These are phyloP conservation scores for Coemansia sp. DNA, from an alignment of 192 early-diverging fungal genomes.

Conservation along the genomic window DNA sequence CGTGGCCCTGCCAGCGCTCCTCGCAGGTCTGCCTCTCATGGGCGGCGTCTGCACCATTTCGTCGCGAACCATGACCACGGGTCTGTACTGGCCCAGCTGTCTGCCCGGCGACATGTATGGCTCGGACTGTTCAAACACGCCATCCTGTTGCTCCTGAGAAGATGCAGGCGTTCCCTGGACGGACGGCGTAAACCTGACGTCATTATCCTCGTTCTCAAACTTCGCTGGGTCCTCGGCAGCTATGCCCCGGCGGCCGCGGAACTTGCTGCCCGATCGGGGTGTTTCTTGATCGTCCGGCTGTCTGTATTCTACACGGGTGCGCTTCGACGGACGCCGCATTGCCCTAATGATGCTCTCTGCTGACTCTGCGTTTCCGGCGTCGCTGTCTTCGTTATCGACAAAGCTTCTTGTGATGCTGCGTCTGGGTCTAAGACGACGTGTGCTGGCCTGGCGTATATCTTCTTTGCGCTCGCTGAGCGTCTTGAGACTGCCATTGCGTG, in stretches of 20 bases:
- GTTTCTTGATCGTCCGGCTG: background rate
- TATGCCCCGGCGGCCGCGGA: slow-evolving; percentile 46
- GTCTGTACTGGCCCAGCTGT: slow-evolving; percentile 39
- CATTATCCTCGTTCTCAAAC: slow-evolving; percentile 1
- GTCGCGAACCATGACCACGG: slow-evolving; percentile 9
- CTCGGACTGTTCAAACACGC: background rate
- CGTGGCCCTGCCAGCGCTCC: no score
- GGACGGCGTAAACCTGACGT: slow-evolving; percentile 35
- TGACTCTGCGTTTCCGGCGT: background rate
- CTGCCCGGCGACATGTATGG: slow-evolving; percentile 1
- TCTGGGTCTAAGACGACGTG: no score
- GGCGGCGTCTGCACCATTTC: slow-evolving; percentile 3
- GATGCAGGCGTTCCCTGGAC: slow-evolving; percentile 9
- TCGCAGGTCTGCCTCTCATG: background rate
- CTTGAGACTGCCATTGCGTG: slow-evolving; percentile 8
- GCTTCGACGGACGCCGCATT: background rate
- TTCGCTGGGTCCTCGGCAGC: slow-evolving; percentile 21
- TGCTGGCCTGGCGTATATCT: no score
- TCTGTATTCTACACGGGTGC: slow-evolving; percentile 2
- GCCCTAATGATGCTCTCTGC: background rate
- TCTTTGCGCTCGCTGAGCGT: background rate
- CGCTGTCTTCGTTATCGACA: background rate
- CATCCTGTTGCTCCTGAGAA: background rate
- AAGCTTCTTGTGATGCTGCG: background rate
- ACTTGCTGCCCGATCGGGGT: background rate